Evolutionary conservation across 345 rosid species (phyloP), one percentile per base, ranked within the genome.

Genomic region (Hirschfeldia incana): DNA sequence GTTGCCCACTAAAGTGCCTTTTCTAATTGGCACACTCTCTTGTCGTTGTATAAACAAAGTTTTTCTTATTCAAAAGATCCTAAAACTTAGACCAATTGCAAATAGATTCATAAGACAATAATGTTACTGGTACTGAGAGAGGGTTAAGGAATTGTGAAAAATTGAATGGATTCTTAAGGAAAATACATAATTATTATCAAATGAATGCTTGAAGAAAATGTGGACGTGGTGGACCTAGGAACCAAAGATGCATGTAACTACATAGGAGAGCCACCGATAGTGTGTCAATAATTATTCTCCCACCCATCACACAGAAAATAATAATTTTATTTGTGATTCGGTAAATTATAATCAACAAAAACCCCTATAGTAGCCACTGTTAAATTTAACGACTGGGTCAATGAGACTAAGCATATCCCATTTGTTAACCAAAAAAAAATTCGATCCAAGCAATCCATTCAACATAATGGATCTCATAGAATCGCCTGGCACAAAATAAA

Each of bases 201-300:
- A 44, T 44, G 53, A 44, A 44, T 44, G n/a, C 53, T 44, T 12
- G 15, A 44, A 44, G 15, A 44, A 42, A 46, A 70, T 70, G 75
- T 53, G 42, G 76, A 64, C 58, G 81, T 71, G 81, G 81, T 65
- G 64, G 64, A 59, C 64, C 64, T 27, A 53, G 66, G 16, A 57
- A 78, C 49, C 46, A 72, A 65, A 64, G 76, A 78, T 71, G 70
- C 76, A 57, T 9, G 60, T 71, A 57, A 39, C 76, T 71, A 71
- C 7, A 4, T 51, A 71, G 66, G 67, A 71, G 60, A 73, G 62
- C 78, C 82, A 67, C 37, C 37, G 60, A 79, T 73, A 67, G 82
- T 78, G 82, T 73, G 34, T 67, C 57, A 9, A 73, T 73, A 59
- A 73, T 79, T 73, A 73, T 79, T 79, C 78, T 44, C 72, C 82